A percentile compares a stretch with the other conserved stretches of the same genome.
phyloP scores from a whole-genome alignment of 805 yeast genomes.

The Blastobotrys robertii region DNA sequence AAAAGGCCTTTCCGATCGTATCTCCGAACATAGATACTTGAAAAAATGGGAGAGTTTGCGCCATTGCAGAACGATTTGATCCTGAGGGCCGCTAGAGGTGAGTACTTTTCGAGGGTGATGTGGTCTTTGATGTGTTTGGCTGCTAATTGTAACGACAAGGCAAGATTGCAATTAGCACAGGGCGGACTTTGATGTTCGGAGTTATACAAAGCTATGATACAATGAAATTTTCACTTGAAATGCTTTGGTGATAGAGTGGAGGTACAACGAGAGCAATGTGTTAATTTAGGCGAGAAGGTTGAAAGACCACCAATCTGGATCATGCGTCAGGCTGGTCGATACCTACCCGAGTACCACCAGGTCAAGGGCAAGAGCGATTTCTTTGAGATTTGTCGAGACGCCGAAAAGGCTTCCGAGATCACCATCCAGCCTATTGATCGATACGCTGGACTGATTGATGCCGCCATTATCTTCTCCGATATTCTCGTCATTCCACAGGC shows the following conservation, averaged over 20 bases:
- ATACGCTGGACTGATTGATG: conserved; percentile 82
- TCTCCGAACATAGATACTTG: not conserved
- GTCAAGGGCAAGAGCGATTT: conserved; percentile 82
- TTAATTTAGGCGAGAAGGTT: conserved; percentile 51
- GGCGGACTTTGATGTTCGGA: not conserved
- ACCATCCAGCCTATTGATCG: conserved; percentile 94
- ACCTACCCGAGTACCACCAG: conserved; percentile 67
- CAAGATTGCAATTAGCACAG: no score
- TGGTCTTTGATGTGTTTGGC: not conserved
- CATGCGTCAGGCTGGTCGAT: conserved; percentile 96
- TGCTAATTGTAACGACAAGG: no score
- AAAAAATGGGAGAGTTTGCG: conserved; percentile 42
- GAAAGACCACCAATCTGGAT: conserved; percentile 98
- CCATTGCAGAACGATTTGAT: conserved; percentile 82
- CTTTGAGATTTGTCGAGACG: conserved; percentile 90
- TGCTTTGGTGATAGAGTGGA: no score
- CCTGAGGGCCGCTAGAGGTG: conserved; percentile 78
- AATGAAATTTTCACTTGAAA: no score
- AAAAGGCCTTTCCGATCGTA: not conserved
- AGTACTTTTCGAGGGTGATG: not conserved
- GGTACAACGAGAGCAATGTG: no score
- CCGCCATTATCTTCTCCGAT: conserved; percentile 94
- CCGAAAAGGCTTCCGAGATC: conserved; percentile 86
- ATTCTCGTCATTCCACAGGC: conserved; percentile 96
- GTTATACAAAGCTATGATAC: not conserved